Evolutionary conservation across 306 rosid genomes (phyloP).

Genomic region (Arachis hypogaea): DNA sequence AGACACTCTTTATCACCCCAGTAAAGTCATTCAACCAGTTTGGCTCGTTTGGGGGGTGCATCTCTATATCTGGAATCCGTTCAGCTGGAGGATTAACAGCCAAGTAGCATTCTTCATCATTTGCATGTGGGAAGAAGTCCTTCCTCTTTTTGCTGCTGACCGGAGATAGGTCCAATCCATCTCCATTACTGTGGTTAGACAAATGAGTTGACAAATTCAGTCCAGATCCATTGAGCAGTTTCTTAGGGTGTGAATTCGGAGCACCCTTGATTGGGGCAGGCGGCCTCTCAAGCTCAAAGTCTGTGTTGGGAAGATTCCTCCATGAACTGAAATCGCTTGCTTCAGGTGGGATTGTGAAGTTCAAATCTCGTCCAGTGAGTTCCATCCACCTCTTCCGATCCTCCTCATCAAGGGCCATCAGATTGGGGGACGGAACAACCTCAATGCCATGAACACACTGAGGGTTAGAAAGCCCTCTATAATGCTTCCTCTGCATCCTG

Average conservation of each 20-base stretch:
- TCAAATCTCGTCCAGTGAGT: conserved; percentile 84
- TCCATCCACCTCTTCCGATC: conserved; percentile 83
- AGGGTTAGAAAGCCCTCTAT: conserved; percentile 91
- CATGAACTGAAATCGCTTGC: conserved; percentile 89
- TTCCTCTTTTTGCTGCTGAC: conserved; percentile 72
- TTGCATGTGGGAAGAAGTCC: conserved; percentile 68
- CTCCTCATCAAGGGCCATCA: conserved; percentile 69
- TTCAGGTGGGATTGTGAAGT: conserved; percentile 74
- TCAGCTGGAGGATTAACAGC: conserved; percentile 76
- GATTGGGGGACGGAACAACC: conserved; percentile 70
- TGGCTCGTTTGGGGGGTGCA: conserved; percentile 55
- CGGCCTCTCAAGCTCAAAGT: conserved; percentile 86
- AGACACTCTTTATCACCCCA: conserved; percentile 81
- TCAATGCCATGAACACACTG: conserved; percentile 92
- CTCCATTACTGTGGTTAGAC: conserved; percentile 60
- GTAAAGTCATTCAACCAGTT: conserved; percentile 76
- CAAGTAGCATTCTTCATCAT: conserved; percentile 67
- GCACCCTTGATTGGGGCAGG: conserved; percentile 56
- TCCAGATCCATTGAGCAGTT: conserved; percentile 80
- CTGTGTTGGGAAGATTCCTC: conserved; percentile 86
- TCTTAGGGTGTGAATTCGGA: conserved; percentile 67
- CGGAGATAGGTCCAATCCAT: conserved; percentile 74
- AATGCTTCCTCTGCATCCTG: conserved; percentile 95
- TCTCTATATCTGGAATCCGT: conserved; percentile 60
- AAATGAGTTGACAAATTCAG: conserved; percentile 70